A percentile compares a stretch with the other conserved stretches of the same genome.
Evolutionary conservation across 129 eudicot genomes (phyloP).

Genomic region (Glebionis coronaria): DNA sequence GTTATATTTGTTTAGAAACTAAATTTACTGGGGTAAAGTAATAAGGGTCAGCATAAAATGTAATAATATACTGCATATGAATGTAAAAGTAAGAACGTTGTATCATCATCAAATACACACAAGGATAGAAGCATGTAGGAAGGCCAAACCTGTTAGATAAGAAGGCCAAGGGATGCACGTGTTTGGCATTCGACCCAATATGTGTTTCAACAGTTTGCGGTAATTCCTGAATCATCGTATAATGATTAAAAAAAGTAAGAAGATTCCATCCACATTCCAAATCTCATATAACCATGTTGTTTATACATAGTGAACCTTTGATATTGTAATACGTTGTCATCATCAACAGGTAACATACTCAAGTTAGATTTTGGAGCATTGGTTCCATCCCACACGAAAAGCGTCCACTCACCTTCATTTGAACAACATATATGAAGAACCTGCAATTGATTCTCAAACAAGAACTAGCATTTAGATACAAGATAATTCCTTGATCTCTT

Average conservation of each 20-base stretch:
- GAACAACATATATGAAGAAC: constrained; percentile 76
- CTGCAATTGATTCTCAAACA: constrained; percentile 28
- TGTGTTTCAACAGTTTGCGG: constrained; percentile 48
- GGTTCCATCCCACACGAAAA: too few species aligned
- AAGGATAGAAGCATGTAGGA: too few species aligned
- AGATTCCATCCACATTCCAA: not conserved
- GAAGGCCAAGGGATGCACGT: constrained; percentile 78
- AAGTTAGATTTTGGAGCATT: constrained; percentile 56
- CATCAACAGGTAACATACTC: constrained; percentile 57
- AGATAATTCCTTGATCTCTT: too few species aligned
- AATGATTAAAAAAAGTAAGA: constrained; percentile 8
- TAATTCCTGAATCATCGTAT: constrained; percentile 18
- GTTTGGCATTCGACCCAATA: constrained; percentile 62
- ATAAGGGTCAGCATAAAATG: too few species aligned
- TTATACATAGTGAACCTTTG: constrained; percentile 46
- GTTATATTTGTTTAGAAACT: too few species aligned
- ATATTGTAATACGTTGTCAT: constrained; percentile 37
- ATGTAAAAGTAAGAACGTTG: not conserved
- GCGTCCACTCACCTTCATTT: too few species aligned
- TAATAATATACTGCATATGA: constrained; percentile 42
- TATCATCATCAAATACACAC: not conserved
- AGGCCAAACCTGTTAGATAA: constrained; percentile 76
- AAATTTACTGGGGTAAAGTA: too few species aligned
- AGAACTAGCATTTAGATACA: too few species aligned
- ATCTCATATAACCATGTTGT: not conserved